These are phyloP conservation scores for Colletotrichum liaoningense DNA, from an alignment of 2,329 filamentous ascomycete genomes.

Conservation along the genomic window DNA sequence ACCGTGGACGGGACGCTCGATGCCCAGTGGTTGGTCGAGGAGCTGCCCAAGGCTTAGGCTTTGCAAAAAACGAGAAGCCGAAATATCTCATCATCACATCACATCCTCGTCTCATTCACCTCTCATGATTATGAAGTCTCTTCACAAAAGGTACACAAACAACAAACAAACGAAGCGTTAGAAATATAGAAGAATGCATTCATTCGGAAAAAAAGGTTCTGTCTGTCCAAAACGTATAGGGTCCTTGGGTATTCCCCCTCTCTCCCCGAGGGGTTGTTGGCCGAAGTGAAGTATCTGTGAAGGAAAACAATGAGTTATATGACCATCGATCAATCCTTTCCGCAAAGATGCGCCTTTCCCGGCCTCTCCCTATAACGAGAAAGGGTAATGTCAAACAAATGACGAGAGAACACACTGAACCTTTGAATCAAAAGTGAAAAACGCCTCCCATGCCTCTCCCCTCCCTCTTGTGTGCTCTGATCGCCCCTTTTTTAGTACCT, in stretches of 20 bases:
- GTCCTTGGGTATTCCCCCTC: background rate
- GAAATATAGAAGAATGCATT: background rate
- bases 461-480: slow-evolving; percentile 27
- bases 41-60: slow-evolving; percentile 22
- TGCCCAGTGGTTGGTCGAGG: slow-evolving; percentile 52
- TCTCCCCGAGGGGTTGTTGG: background rate
- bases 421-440: slow-evolving; percentile 24
- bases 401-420: background rate
- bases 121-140: background rate
- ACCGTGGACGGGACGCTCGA: slow-evolving; percentile 47
- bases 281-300: slow-evolving; percentile 2
- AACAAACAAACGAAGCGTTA: slow-evolving; percentile 20
- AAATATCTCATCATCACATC: too few species aligned
- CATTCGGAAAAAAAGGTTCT: background rate
- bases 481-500: slow-evolving; percentile 13
- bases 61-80: too few species aligned
- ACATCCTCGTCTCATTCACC: background rate
- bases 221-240: background rate
- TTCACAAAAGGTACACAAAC: background rate
- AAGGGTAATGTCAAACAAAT: slow-evolving; percentile 8
- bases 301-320: background rate
- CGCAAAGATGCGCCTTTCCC: slow-evolving; percentile 19
- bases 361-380: slow-evolving; percentile 3
- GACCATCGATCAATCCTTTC: background rate
- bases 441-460: slow-evolving; percentile 46